These are phyloP conservation scores for Tylopilus intermedius DNA, from an alignment of 768 basidiomycete species.

Conservation along the genomic window DNA sequence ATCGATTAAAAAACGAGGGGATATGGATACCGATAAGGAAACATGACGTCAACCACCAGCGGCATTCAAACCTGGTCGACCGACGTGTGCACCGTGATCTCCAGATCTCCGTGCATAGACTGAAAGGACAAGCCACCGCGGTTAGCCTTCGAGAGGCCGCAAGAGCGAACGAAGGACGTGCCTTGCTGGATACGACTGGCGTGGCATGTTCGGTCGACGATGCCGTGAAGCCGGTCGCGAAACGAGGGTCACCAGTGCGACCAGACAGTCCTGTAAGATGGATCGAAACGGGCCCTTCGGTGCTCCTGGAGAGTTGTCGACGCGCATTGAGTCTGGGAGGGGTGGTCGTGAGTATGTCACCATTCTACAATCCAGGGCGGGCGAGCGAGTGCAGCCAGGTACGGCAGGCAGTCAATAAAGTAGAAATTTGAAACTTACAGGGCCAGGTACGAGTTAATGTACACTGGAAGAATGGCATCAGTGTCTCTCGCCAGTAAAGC, in stretches of 20 bases:
- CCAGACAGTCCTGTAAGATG: conserved; percentile 37
- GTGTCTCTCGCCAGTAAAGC: background rate
- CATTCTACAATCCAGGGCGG: background rate
- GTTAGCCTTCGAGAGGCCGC: background rate
- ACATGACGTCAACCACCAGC: background rate
- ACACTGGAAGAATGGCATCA: conserved; percentile 33
- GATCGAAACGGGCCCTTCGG: conserved; percentile 37
- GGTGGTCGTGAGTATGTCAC: background rate
- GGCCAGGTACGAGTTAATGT: conserved; percentile 54
- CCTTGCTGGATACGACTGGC: background rate
- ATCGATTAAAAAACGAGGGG: background rate
- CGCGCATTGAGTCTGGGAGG: conserved; percentile 43
- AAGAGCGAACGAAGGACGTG: background rate
- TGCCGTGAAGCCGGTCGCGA: background rate
- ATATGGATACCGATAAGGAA: background rate
- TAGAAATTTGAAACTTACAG: conserved; percentile 20
- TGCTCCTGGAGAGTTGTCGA: conserved; percentile 32
- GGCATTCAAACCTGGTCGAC: background rate
- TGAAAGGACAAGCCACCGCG: background rate
- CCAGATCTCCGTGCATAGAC: conserved; percentile 4
- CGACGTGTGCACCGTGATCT: conserved; percentile 9
- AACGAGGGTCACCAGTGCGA: conserved; percentile 1
- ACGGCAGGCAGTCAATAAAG: background rate
- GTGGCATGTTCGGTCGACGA: background rate
- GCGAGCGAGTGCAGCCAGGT: background rate